Base-by-base conservation (phyloP, 2,329 filamentous ascomycete genomes). In the Mycosphaerella arachidis region DNA sequence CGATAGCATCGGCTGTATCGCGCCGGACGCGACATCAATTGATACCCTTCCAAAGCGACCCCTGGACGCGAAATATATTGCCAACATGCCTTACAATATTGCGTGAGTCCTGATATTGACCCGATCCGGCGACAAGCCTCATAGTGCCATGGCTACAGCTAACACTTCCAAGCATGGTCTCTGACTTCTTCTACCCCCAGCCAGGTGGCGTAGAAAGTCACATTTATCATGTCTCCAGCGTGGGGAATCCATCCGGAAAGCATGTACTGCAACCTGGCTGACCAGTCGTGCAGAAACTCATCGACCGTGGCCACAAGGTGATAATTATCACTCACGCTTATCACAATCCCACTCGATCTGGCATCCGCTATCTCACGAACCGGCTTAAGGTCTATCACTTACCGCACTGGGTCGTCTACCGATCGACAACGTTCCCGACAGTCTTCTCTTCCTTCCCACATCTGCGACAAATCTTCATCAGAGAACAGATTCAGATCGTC, bases 141-240 rank as follows among this genome's bases (percentile, higher is more conserved):
- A 30, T 18, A 16, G 48, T n/a, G 9, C 6, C 24, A 29, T 29
- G 33, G 20, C n/a, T 37, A 10, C 18, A n/a, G 31, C 61, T 74
- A 57, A 75, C 68, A 60, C 9, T 29, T 12, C 58, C 12, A 66
- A 86, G 84, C 61, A 99, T 99, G 94, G 90, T 97, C 75, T 92
- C 93, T 84, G 94, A 99, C 81, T 97, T 96, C 83, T 99, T 99
- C 86, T 99, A 95, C 74, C 94, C 94, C 13, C 93, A 97, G 72
- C 93, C 94, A 55, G 84, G 94, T 72, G 94, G 94, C 69, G 86
- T 99, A 66, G 94, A 99, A 79, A 96, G 91, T 76, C 94, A 99
- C 77, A 97, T 99, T 70, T 99, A 99, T 79, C 94, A 99, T 76
- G 82, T 99, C 45, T 94, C 93, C 33, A 91, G 89, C 59, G 83